Evolutionary conservation across 345 rosid species (phyloP), one percentile per base, ranked within the genome.

Genomic region (Salix caprea): DNA sequence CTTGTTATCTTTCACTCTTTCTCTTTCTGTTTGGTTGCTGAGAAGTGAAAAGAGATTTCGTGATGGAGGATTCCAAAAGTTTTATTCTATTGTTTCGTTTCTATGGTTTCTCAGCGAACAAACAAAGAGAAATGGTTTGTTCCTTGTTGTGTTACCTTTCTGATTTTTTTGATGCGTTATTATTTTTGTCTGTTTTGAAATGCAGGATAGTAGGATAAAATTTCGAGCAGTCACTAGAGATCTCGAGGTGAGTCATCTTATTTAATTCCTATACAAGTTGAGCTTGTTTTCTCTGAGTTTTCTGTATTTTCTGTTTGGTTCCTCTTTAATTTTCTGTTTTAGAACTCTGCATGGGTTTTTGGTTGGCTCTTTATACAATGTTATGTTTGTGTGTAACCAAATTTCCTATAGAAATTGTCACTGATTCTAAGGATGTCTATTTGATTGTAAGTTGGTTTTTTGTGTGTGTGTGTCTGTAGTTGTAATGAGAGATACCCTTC

Each of bases 181-280:
- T 81, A 72, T 60, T 48, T 75, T 74, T 50, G 10, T 67, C 34
- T 52, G 10, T 39, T 52, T 61, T 67, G 23, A 77, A 72, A 82
- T 75, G 83, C 78, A 79, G 85, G 80, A 79, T 77, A 70, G 74
- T 69, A 7, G 50, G 13, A 26, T 30, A 61, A 65, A 34, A 60
- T 44, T 26, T 39, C 70, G 76, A n/a, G 70, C 23, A 65, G 64
- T 68, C 67, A 30, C 75, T 65, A 26, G 82, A 75, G 89, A 89
- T 87, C 90, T 84, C 85, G 78, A 79, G 79, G 88, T 80, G 50
- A 84, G 84, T 73, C 80, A 6, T 23, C 24, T 58, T 58, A 58
- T 23, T 4, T 16, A 52, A 37, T 54, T 48, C 64, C 34, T 19
- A 5, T 18, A 12, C 13, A 24, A 64, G 32, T 13, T n/a, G 34